A percentile compares a stretch with the other conserved stretches of the same genome.
These are phyloP conservation scores for Chlamydomonas reinhardtii DNA, from an alignment of 163 green algal species.

Conservation along the genomic window DNA sequence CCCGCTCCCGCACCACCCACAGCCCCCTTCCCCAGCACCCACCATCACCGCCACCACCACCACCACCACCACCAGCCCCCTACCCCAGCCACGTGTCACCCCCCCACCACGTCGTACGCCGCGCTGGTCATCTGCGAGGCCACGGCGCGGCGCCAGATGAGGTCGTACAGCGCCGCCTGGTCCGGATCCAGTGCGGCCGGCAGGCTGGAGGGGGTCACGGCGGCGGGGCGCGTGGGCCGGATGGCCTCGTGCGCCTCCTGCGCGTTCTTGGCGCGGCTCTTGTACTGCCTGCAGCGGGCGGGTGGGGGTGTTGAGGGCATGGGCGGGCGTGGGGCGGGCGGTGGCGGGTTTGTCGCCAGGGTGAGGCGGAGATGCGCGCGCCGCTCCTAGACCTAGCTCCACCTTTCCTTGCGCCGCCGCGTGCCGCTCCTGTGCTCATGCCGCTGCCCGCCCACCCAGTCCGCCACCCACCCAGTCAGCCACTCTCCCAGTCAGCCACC, in stretches of 20 bases:
- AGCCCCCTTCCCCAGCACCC: too few species aligned
- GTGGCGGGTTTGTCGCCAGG: too few species aligned
- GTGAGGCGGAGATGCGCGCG: too few species aligned
- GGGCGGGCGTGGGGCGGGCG: too few species aligned
- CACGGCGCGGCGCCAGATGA: slow-evolving; percentile 86
- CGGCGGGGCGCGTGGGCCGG: slow-evolving; percentile 77
- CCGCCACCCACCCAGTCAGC: background rate
- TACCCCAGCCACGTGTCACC: slow-evolving; percentile 53
- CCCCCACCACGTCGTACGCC: slow-evolving; percentile 52
- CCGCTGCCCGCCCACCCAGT: too few species aligned
- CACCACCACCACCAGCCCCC: background rate
- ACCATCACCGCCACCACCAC: background rate
- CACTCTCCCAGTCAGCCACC: background rate
- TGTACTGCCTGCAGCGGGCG: slow-evolving; percentile 67
- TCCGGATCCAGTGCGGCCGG: slow-evolving; percentile 43
- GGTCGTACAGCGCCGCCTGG: slow-evolving; percentile 79
- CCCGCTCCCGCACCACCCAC: too few species aligned
- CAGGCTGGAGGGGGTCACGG: slow-evolving; percentile 50
- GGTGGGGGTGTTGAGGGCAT: too few species aligned
- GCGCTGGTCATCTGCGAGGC: slow-evolving; percentile 87
- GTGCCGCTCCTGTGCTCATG: too few species aligned
- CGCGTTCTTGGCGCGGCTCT: slow-evolving; percentile 88
- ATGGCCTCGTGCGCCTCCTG: slow-evolving; percentile 97
- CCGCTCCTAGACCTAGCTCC: too few species aligned
- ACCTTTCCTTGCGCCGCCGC: too few species aligned